These are phyloP conservation scores for Tardiomyces blankii DNA, from an alignment of 1,139 yeast genomes.

Conservation along the genomic window DNA sequence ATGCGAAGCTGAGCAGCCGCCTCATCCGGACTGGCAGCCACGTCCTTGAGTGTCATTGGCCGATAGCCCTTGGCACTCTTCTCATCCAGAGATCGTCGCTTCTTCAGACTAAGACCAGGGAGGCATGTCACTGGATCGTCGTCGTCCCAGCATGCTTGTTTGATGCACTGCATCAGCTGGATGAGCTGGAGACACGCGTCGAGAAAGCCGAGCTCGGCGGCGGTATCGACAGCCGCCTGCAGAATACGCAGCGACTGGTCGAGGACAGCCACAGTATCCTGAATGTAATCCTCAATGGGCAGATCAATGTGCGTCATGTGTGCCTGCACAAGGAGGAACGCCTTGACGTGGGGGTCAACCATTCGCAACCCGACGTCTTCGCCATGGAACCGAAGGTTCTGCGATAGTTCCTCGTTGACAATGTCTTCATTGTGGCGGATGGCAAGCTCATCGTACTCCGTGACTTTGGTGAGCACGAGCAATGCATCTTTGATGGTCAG, in stretches of 20 bases:
- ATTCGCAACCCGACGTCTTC: slow-evolving; percentile 44
- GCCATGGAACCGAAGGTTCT: slow-evolving; percentile 64
- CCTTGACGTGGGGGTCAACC: slow-evolving; percentile 95
- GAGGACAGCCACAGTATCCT: slow-evolving; percentile 84
- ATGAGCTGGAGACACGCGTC: slow-evolving; percentile 50
- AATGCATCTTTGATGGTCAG: slow-evolving; percentile 62
- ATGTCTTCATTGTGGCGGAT: slow-evolving; percentile 94
- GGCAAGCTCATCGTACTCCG: slow-evolving; percentile 87
- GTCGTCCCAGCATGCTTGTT: slow-evolving; percentile 83
- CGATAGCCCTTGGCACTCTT: background rate
- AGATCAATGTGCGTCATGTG: slow-evolving; percentile 71
- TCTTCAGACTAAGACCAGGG: slow-evolving; percentile 48
- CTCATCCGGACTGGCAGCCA: background rate
- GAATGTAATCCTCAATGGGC: slow-evolving; percentile 92
- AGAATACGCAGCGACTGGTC: slow-evolving; percentile 91
- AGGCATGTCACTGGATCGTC: slow-evolving; percentile 57
- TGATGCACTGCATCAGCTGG: slow-evolving; percentile 71
- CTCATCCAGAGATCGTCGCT: background rate
- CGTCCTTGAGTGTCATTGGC: background rate
- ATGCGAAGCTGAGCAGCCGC: slow-evolving; percentile 24
- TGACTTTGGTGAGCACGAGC: slow-evolving; percentile 62
- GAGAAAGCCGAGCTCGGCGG: slow-evolving; percentile 72
- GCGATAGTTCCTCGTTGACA: slow-evolving; percentile 83
- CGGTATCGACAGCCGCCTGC: slow-evolving; percentile 86
- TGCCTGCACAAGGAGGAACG: slow-evolving; percentile 78